Percentiles rank a stretch among this genome's conserved stretches.
Conservation (phyloP, 2,329 filamentous ascomycete genomes). For the Neonectria magnoliae region DNA sequence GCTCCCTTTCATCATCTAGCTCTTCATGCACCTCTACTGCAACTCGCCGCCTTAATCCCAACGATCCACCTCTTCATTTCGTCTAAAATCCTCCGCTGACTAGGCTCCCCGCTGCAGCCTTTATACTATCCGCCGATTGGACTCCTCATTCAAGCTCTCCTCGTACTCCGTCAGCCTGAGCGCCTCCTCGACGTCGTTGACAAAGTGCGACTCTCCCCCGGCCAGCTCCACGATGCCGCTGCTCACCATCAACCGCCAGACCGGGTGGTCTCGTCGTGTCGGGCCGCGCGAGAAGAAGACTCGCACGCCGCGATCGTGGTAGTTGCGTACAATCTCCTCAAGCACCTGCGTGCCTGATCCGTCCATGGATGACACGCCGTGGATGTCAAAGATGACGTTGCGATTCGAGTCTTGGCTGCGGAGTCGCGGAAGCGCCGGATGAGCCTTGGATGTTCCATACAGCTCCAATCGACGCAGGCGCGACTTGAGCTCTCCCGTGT, state of each 20-base stretch:
- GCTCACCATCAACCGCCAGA: constrained; percentile 77
- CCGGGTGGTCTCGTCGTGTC: constrained; percentile 57
- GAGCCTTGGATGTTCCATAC: constrained; percentile 86
- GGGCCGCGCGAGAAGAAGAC: constrained; percentile 77
- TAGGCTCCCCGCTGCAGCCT: not conserved
- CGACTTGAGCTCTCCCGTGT: constrained; percentile 90
- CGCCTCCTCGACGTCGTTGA: constrained; percentile 85
- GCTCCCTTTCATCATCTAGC: not conserved
- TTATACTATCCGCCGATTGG: constrained; percentile 27
- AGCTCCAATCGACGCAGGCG: constrained; percentile 85
- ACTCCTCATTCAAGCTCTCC: constrained; percentile 53
- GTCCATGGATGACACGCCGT: constrained; percentile 95
- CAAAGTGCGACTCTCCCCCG: constrained; percentile 82
- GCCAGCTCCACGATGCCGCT: constrained; percentile 88
- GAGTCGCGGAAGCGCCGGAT: constrained; percentile 86
- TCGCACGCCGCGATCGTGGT: constrained; percentile 78
- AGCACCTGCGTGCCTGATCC: constrained; percentile 93
- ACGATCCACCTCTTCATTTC: not conserved
- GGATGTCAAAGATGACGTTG: constrained; percentile 96
- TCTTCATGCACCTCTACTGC: not conserved
- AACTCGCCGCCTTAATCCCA: not conserved
- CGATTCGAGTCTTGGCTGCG: constrained; percentile 82
- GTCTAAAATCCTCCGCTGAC: not conserved
- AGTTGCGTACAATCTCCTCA: constrained; percentile 84
- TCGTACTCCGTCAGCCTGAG: constrained; percentile 82